Percentiles rank a stretch among this genome's conserved stretches.
These are phyloP conservation scores for Peziza echinospora DNA, from an alignment of 495 filamentous ascomycete species.

Conservation along the genomic window DNA sequence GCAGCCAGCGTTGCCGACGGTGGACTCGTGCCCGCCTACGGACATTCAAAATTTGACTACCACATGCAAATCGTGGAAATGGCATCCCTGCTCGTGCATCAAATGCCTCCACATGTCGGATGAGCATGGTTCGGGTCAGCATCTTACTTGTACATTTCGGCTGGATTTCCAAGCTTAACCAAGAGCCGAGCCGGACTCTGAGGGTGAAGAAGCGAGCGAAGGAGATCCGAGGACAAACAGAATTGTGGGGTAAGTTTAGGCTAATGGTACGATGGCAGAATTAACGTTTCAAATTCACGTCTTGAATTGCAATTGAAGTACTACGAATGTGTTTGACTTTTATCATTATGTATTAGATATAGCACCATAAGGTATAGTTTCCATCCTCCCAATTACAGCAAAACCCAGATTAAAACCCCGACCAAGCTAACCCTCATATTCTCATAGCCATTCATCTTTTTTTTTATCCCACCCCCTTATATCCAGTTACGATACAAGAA, in stretches of 20 bases:
- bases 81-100: background rate
- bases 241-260: background rate
- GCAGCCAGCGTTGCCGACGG: too few species aligned
- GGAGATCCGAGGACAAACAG: background rate
- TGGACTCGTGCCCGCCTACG: too few species aligned
- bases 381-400: background rate
- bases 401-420: too few species aligned
- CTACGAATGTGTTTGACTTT: too few species aligned
- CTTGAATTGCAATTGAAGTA: too few species aligned
- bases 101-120: background rate
- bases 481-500: background rate
- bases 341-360: background rate
- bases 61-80: background rate
- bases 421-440: too few species aligned
- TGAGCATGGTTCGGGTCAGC: background rate
- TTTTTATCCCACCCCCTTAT: background rate
- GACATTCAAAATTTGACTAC: background rate
- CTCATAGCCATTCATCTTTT: background rate
- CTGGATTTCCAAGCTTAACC: background rate
- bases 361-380: background rate
- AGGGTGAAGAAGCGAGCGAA: background rate
- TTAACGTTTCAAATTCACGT: too few species aligned
- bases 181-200: background rate
- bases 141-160: background rate
- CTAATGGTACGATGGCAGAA: background rate